Base-by-base conservation (phyloP, 2,329 filamentous ascomycete genomes). In the Aspergillus sp. region DNA sequence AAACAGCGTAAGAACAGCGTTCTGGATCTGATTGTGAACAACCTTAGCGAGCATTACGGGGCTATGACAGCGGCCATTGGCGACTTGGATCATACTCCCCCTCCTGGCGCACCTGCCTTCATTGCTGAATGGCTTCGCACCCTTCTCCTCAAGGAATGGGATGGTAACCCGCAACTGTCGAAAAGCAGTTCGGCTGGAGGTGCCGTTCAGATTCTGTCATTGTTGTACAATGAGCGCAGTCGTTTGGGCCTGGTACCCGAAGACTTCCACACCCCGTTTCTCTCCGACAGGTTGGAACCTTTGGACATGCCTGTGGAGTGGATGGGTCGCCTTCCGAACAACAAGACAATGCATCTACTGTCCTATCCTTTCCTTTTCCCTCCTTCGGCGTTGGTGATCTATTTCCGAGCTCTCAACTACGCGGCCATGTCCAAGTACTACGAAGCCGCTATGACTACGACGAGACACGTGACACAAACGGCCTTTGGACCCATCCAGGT, bases 381-480 rank as follows among this genome's bases (percentile, higher is more conserved):
- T 19, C 84, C 88, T 0, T 83, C 88, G 0, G 86, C 87, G 1
- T 79, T 96, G 2, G 89, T 96, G 2, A 87, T 87, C 0, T 96
- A 92, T 72, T 97, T 98, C 73, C 88, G 94, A 17, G 87, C 91
- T 4, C 88, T 97, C 70, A 97, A 97, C 72, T 92, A 95, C 69
- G 87, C 91, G 0, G 85, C 85, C 15, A 98, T 98, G 94, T 91
- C 89, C 66, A 86, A 88, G 60, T 85, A 89, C 15, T 92, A 89
- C 68, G 90, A 95, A 69, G 84, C 87, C 64, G 87, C 90, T 0
- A 77, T 80, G 69, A 78, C 78, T 3, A 78, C 78, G 15, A 78
- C 78, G 28, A 72, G 78, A 48, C 78, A 83, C 61, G 76, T 80
- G 17, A 76, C 74, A 2, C 77, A 80, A 60, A 80, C 81, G 55